Base-by-base conservation (phyloP, 345 rosid genomes). In the Dimocarpus longan region DNA sequence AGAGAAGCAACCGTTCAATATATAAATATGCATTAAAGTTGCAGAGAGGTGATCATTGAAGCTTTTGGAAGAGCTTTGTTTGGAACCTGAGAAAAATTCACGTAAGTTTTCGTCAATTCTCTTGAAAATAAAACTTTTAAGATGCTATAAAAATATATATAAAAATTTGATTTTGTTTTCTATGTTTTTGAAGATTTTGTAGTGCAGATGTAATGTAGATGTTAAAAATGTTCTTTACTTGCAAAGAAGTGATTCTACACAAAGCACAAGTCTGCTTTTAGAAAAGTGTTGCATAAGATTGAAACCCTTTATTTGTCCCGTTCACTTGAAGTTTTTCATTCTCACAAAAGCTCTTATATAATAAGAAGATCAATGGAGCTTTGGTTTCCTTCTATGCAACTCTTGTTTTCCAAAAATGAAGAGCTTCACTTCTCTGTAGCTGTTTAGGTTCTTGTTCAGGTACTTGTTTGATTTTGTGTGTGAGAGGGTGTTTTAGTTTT, bases 221-320 rank as follows among this genome's bases (percentile, higher is more conserved):
- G 28, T 21, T 21, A 2, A 73, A 76, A 63, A 62, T 73, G 83
- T 85, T 80, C 82, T 81, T 85, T 81, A 50, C 86, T 85, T 85
- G 81, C 79, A 72, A 80, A 67, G 70, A 56, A 80, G 70, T 78
- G 80, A 71, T 77, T 65, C 80, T 37, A 19, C 46, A 37, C 39
- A 43, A 63, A 57, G 62, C 70, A 50, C 56, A 68, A 18, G 71
- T 21, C 70, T 67, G 66, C 66, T 80, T 82, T 75, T 62, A 1
- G 6, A 71, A 75, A 82, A 64, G 78, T 57, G 57, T 57, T 72
- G 76, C 50, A 43, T 42, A 71, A 76, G 37, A 39, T 37, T 67
- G 44, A 13, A n/a, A 56, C 32, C 56, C 74, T 39, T 52, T 32
- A 48, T 42, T 66, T 44, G 52, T 76, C 72, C 28, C 28, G 64